Evolutionary conservation across 2,329 filamentous ascomycete genomes (phyloP), one percentile per base, ranked within the genome.

Genomic region (Sarocladium kiliense): DNA sequence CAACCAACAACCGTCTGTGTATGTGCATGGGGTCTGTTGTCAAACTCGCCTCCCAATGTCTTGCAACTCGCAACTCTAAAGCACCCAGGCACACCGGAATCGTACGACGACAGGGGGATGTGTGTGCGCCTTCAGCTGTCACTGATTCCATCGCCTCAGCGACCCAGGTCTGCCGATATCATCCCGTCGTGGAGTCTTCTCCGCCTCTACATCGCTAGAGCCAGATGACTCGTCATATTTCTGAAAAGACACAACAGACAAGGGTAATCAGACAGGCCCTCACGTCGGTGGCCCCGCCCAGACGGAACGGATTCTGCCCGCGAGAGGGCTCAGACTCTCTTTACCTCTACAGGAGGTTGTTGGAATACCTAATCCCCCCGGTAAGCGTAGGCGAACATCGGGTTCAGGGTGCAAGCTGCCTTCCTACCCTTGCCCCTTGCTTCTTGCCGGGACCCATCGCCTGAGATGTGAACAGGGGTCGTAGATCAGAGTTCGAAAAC

Each of bases 401-500:
- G 44, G 11, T 12, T 34, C 21, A 23, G 30, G 47, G 47, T 36
- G 26, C 19, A 21, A 51, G 27, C 26, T 23, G n/a, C 18, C 47
- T 21, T 9, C 5, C 36, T 4, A 27, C 47, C 47, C 27, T 36
- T 34, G 18, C 47, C 47, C n/a, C 47, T 51, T 51, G 47, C 47
- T 51, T 51, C 27, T 36, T 21, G 18, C 26, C 30, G 27, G 47
- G 27, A 32, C 47, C 47, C 27, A 36, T n/a, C 21, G 23, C 18
- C 26, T 51, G 27, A 34, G 47, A 51, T 51, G 47, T 5, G 47
- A 25, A 36, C 47, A 51, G 47, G 47, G 47, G 47, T 51, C 47
- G 27, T 23, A 51, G 47, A 51, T 51, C 47, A 51, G 47, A 51
- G 47, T 36, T 39, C 47, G 27, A 51, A 51, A 51, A 51, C n/a